These are phyloP conservation scores for Curvularia sp. DNA, from an alignment of 2,329 filamentous ascomycete genomes.

Conservation along the genomic window DNA sequence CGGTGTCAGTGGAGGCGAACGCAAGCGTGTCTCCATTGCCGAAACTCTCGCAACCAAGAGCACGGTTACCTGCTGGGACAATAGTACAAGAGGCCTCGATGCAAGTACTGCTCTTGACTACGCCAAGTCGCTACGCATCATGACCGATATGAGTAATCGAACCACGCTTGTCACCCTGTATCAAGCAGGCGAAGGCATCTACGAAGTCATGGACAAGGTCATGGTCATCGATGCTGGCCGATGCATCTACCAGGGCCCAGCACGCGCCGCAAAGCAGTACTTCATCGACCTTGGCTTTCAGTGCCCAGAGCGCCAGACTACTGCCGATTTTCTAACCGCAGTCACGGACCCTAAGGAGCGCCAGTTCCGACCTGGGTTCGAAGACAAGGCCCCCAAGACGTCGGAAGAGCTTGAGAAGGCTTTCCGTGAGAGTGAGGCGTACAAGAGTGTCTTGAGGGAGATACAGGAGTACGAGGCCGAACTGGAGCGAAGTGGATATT, in stretches of 20 bases:
- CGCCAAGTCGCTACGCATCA: conserved; percentile 76
- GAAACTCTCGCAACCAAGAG: conserved; percentile 73
- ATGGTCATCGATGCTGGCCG: conserved; percentile 76
- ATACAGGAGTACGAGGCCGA: conserved; percentile 66
- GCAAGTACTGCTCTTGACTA: conserved; percentile 81
- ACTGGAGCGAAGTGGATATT: conserved; percentile 63
- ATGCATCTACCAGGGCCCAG: conserved; percentile 70
- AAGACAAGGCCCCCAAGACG: conserved; percentile 72
- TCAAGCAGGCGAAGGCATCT: conserved; percentile 73
- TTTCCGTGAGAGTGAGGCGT: conserved; percentile 69
- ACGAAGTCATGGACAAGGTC: conserved; percentile 80
- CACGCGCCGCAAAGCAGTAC: conserved; percentile 67
- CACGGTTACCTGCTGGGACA: conserved; percentile 79
- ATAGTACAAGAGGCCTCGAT: conserved; percentile 80
- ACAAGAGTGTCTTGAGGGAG: conserved; percentile 66
- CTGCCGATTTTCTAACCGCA: conserved; percentile 78
- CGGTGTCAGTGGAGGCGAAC: conserved; percentile 79
- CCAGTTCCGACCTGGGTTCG: conserved; percentile 63
- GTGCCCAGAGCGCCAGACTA: conserved; percentile 69
- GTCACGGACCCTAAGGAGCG: conserved; percentile 77
- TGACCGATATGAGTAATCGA: conserved; percentile 77
- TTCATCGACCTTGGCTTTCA: conserved; percentile 71
- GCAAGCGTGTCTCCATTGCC: conserved; percentile 76
- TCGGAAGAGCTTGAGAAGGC: conserved; percentile 71
- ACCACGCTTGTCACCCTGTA: conserved; percentile 76